phyloP scores from a whole-genome alignment of 768 basidiomycete genomes.

The Plicaturopsis crispa region DNA sequence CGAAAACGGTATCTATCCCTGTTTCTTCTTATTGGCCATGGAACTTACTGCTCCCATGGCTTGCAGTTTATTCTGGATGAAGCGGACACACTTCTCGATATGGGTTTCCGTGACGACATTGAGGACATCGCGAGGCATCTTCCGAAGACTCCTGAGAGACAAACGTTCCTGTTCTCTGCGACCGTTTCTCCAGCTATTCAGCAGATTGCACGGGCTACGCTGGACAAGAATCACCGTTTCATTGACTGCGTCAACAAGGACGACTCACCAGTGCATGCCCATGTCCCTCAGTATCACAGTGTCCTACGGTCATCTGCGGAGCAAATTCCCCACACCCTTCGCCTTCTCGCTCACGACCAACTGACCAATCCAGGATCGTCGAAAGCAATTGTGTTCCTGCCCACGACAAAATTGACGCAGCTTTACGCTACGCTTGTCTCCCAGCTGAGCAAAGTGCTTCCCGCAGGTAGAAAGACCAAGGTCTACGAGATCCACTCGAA shows the following conservation, averaged over 20 bases:
- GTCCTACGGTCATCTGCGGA: slow-evolving; percentile 55
- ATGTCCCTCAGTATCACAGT: slow-evolving; percentile 80
- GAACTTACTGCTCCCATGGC: slow-evolving; percentile 4
- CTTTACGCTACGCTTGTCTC: slow-evolving; percentile 61
- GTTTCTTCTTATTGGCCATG: background rate
- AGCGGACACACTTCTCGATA: slow-evolving; percentile 83
- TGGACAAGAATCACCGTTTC: slow-evolving; percentile 57
- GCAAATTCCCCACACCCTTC: slow-evolving; percentile 73
- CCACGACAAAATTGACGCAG: slow-evolving; percentile 80
- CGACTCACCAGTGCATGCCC: slow-evolving; percentile 57
- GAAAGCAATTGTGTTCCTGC: slow-evolving; percentile 78
- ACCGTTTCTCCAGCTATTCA: slow-evolving; percentile 71
- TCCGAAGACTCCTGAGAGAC: slow-evolving; percentile 58
- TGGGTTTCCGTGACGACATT: slow-evolving; percentile 89
- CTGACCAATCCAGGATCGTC: slow-evolving; percentile 55
- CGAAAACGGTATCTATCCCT: slow-evolving; percentile 40
- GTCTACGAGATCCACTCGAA: slow-evolving; percentile 84
- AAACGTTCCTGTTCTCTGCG: slow-evolving; percentile 89
- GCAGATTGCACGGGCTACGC: slow-evolving; percentile 53
- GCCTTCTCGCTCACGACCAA: slow-evolving; percentile 85
- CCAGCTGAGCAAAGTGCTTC: slow-evolving; percentile 39
- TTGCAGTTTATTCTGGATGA: slow-evolving; percentile 83
- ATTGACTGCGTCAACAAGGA: slow-evolving; percentile 66
- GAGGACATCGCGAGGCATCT: slow-evolving; percentile 60
- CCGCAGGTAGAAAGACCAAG: slow-evolving; percentile 40